Evolutionary conservation across 805 yeast species (phyloP).

Genomic region (Kodamaea neixiangensis): DNA sequence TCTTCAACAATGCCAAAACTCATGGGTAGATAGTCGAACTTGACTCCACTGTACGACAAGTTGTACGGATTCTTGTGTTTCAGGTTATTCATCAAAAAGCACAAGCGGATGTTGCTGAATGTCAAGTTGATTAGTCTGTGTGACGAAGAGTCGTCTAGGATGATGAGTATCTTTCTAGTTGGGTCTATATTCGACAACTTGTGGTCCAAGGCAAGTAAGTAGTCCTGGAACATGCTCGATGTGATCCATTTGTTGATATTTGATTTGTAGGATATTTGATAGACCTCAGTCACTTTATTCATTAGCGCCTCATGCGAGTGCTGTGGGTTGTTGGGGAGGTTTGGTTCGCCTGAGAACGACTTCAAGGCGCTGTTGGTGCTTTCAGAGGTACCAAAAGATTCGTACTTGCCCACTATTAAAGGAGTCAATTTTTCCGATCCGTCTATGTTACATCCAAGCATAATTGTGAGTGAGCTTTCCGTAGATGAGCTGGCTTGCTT

Average conservation of each 20-base stretch:
- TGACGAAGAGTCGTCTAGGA: constrained; percentile 62
- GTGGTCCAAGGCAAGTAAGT: constrained; percentile 61
- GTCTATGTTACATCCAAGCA: constrained; percentile 63
- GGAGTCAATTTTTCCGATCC: constrained; percentile 66
- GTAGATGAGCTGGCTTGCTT: constrained; percentile 38
- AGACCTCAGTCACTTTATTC: constrained; percentile 50
- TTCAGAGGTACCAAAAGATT: constrained; percentile 39
- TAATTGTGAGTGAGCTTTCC: constrained; percentile 51
- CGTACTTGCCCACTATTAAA: constrained; percentile 59
- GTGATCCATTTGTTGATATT: constrained; percentile 66
- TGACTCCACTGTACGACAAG: constrained; percentile 44
- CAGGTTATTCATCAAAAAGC: constrained; percentile 40
- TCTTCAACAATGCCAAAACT: constrained; percentile 66
- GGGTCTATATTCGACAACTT: constrained; percentile 47
- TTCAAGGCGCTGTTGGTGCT: constrained; percentile 25
- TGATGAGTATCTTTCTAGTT: constrained; percentile 51
- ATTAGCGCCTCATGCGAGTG: constrained; percentile 9
- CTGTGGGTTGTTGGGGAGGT: neutral
- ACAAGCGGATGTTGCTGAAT: constrained; percentile 36
- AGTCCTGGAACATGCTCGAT: constrained; percentile 61
- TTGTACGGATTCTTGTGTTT: constrained; percentile 39
- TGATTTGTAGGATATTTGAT: constrained; percentile 56
- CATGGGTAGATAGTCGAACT: constrained; percentile 58
- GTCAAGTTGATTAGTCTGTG: constrained; percentile 53
- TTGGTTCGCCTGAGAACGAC: constrained; percentile 11